Evolutionary conservation across 495 filamentous ascomycete genomes (phyloP), one percentile per base, ranked within the genome.

Genomic region (Rhypophila decipiens): DNA sequence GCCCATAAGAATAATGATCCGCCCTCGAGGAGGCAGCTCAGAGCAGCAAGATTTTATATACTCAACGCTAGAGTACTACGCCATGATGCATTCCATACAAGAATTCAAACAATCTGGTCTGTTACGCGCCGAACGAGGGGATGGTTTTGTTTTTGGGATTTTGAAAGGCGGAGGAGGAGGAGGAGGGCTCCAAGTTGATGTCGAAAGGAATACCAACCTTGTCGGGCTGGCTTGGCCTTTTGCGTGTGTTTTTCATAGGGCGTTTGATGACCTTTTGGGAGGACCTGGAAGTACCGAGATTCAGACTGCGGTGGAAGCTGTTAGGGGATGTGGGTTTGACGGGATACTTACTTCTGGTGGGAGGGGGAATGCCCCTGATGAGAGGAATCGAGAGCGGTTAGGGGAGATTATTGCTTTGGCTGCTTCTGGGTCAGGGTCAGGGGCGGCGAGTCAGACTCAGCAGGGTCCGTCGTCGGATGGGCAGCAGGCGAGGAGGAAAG

Each of bases 71-170:
- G 69, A 73, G 12, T 46, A 68, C 12, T 22, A 43, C 2, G 7
- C 23, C 10, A 70, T 72, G 68, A 49, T 50, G 20, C n/a, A 33
- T 1, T 41, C 39, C 11, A 67, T 74, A 13, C 10, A 2, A 2
- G 27, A 17, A 0, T 69, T 74, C 35, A 59, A 52, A 29, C 29
- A 47, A 5, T 46, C 47, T 0, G 57, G 58, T 2, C 20, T 64
- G 3, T 33, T 72, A 1, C 31, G 50, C n/a, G 34, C 50, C 12
- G 42, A 29, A 0, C 55, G 51, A 8, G 70, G 67, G 2, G 71
- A 74, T 37, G 71, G 71, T 15, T 74, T 74, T 42, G 71, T 74
- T 2, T 70, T 74, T 55, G 71, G 71, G 2, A 47, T 68, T 1
- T 47, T 74, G 2, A 4, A 15, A n/a, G 42, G 9, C 11, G 15